A percentile compares a stretch with the other conserved stretches of the same genome.
These are phyloP conservation scores for Ophiostoma quercus DNA, from an alignment of 2,329 filamentous ascomycete genomes.

Conservation along the genomic window DNA sequence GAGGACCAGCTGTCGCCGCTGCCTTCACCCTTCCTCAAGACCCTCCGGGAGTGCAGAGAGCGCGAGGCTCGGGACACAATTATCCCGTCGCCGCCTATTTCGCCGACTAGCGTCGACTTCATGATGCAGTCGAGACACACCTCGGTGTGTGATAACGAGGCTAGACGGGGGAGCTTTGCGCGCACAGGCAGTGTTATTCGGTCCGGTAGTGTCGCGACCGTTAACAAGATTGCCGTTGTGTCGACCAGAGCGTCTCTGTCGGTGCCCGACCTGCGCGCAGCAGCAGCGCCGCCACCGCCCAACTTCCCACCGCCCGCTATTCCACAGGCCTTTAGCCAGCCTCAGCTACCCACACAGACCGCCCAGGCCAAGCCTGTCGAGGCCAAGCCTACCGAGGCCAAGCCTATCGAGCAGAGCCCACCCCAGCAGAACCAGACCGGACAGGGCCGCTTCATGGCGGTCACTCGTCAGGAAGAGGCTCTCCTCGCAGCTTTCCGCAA, in stretches of 20 bases:
- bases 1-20: constrained; percentile 22
- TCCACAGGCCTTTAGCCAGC: neutral
- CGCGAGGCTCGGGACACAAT: neutral
- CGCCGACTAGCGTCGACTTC: constrained; percentile 49
- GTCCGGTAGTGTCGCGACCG: neutral
- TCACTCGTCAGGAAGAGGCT: constrained; percentile 55
- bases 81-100: constrained; percentile 44
- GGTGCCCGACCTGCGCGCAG: constrained; percentile 25
- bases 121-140: constrained; percentile 38
- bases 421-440: constrained; percentile 19
- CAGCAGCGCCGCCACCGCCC: constrained; percentile 9
- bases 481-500: constrained; percentile 52
- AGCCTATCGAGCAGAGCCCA: constrained; percentile 20
- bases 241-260: constrained; percentile 29
- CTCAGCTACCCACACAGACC: neutral
- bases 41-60: neutral
- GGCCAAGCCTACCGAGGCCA: neutral
- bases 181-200: neutral
- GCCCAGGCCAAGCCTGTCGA: neutral
- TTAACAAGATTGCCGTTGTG: constrained; percentile 3
- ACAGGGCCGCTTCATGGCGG: constrained; percentile 49
- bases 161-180: neutral
- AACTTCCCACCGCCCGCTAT: constrained; percentile 11
- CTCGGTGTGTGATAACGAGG: constrained; percentile 26
- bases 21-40: neutral